Conservation (phyloP, 2,329 filamentous ascomycete species). For the Bipolaris gigantea region DNA sequence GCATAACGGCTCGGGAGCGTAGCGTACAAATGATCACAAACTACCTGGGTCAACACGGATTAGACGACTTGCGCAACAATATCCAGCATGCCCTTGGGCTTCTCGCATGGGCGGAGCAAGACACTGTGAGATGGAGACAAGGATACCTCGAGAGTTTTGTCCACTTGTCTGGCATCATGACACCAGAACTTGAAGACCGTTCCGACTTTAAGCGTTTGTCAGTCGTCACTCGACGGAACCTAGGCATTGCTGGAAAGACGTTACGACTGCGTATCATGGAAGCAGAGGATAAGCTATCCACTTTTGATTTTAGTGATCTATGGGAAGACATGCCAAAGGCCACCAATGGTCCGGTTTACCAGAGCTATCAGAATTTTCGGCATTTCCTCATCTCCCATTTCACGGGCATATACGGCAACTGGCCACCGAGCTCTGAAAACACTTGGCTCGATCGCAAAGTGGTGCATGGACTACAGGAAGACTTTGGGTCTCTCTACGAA, state of each 20-base stretch:
- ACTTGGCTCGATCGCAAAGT: constrained; percentile 64
- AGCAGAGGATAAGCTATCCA: constrained; percentile 62
- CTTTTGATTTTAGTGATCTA: constrained; percentile 64
- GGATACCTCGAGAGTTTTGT: constrained; percentile 69
- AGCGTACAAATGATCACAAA: constrained; percentile 62
- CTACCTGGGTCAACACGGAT: constrained; percentile 61
- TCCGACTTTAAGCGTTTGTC: constrained; percentile 63
- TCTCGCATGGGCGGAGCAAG: constrained; percentile 67
- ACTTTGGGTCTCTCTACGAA: constrained; percentile 71
- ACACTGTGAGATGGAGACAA: constrained; percentile 64
- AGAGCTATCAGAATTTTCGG: constrained; percentile 62
- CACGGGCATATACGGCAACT: constrained; percentile 58
- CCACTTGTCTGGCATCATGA: constrained; percentile 65
- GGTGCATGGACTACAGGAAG: constrained; percentile 60
- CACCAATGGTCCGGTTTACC: constrained; percentile 50
- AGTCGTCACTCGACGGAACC: constrained; percentile 63
- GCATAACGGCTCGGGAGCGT: constrained; percentile 43
- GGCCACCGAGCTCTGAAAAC: constrained; percentile 57
- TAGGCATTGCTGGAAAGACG: constrained; percentile 64
- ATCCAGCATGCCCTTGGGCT: constrained; percentile 62
- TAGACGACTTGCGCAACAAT: constrained; percentile 67
- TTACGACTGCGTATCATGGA: constrained; percentile 64
- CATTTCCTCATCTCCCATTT: constrained; percentile 65
- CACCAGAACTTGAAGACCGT: constrained; percentile 49
- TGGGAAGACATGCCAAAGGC: constrained; percentile 52